Conservation (phyloP, 768 basidiomycete species). For the Boletellus sp. region DNA sequence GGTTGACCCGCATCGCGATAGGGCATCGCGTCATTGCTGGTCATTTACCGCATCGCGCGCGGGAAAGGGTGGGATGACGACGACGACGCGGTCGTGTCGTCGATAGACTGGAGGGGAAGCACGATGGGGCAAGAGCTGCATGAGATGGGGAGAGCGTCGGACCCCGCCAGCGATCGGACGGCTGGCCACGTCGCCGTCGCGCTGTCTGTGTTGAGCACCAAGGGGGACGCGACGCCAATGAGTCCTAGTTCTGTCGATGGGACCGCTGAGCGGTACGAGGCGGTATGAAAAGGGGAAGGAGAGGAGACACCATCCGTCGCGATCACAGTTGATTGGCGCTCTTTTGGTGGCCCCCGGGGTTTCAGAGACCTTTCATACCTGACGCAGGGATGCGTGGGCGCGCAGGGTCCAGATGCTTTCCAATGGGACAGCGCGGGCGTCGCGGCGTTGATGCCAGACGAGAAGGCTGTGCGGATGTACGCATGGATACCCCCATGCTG, state of each 20-base stretch:
- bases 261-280: not conserved
- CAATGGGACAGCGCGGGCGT: not conserved
- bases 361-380: not conserved
- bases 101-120: conserved; percentile 17
- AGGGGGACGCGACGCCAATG: not conserved
- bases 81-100: not conserved
- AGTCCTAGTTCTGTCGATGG: not conserved
- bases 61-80: conserved; percentile 14
- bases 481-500: not conserved
- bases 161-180: not conserved
- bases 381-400: not conserved
- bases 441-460: not conserved
- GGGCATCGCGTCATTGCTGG: conserved; percentile 17
- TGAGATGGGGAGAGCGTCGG: not conserved
- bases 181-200: not conserved
- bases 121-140: not conserved
- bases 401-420: not conserved
- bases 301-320: not conserved
- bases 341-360: not conserved
- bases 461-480: not conserved
- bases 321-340: not conserved
- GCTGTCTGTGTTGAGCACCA: not conserved
- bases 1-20: not conserved
- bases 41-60: conserved; percentile 19
- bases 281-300: not conserved